Evolutionary conservation across 2,329 filamentous ascomycete genomes (phyloP).

Genomic region (Zymoseptoria passerinii): DNA sequence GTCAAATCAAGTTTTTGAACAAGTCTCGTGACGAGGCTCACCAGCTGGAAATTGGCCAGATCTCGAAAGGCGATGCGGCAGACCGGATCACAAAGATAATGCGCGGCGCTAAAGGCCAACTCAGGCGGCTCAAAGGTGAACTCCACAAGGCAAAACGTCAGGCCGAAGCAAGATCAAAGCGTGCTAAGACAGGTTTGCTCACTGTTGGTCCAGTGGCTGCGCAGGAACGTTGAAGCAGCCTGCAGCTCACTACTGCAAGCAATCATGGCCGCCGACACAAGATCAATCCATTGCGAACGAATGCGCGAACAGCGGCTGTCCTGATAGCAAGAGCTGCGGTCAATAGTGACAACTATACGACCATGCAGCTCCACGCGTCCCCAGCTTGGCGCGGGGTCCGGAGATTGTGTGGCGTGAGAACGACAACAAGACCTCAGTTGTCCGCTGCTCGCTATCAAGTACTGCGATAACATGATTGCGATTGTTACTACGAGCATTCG

Average conservation of each 20-base stretch:
- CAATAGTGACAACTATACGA: not conserved
- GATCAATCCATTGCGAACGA: not conserved
- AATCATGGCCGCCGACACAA: not conserved
- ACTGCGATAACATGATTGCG: not conserved
- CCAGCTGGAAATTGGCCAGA: slow-evolving; percentile 44
- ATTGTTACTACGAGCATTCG: not conserved
- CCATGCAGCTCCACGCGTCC: not conserved
- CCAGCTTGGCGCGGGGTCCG: not conserved
- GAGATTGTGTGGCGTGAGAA: not conserved
- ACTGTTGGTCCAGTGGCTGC: slow-evolving; percentile 7
- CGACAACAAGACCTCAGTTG: not conserved
- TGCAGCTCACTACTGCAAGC: not conserved
- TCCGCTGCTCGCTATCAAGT: not conserved
- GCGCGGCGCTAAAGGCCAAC: slow-evolving; percentile 64
- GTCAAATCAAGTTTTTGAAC: slow-evolving; percentile 62
- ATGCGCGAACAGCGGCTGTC: not conserved
- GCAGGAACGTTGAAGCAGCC: not conserved
- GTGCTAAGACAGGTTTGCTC: slow-evolving; percentile 4
- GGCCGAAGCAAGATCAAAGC: slow-evolving; percentile 41
- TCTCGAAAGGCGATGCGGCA: slow-evolving; percentile 71
- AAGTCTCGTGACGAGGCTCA: slow-evolving; percentile 51
- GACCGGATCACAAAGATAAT: slow-evolving; percentile 93
- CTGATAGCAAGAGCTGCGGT: not conserved
- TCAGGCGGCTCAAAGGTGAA: slow-evolving; percentile 34
- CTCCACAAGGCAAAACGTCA: slow-evolving; percentile 31